Evolutionary conservation across 805 yeast species (phyloP), one percentile per base, ranked within the genome.

Genomic region (Hanseniaspora taiwanica): DNA sequence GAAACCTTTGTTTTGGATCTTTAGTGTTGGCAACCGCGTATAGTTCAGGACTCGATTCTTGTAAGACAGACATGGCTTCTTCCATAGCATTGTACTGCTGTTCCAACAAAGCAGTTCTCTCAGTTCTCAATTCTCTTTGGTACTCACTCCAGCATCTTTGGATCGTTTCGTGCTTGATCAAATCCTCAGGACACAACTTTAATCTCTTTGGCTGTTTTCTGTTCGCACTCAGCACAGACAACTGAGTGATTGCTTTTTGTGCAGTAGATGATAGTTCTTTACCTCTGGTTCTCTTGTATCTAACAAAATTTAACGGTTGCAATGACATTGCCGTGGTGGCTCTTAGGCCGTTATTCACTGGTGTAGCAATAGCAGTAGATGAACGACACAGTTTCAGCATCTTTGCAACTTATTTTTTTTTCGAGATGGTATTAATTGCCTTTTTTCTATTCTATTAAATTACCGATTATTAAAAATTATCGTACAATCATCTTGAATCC

Each of bases 151-250:
- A 91, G 6, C 96, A 96, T 42, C 73, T 76, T 49, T 74, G 75
- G 41, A 91, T 79, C 9, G 86, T 75, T 47, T 76, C 73, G 56
- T 89, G 97, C 53, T 91, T 82, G 46, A 89, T 69, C 42, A 78
- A 67, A 55, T 91, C 97, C 58, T 87, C 96, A n/a, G 33, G 49
- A 10, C 56, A 71, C 25, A 86, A 64, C 52, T 78, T 83, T 46
- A 91, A 60, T 50, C 84, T 64, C 49, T 77, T 74, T 36, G 98
- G 98, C 60, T 79, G 87, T 60, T 86, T 89, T 65, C 86, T 78
- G 43, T 81, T 72, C 6, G 94, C 96, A 10, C 91, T 76, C 49
- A 87, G 59, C 18, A 89, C 94, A 32, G 93, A 79, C 46, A 89
- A 69, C 63, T 64, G 71, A 8, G 67, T 65, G 43, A 69, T 56